These are phyloP conservation scores for Pichia exigua DNA, from an alignment of 805 yeast genomes.

Conservation along the genomic window DNA sequence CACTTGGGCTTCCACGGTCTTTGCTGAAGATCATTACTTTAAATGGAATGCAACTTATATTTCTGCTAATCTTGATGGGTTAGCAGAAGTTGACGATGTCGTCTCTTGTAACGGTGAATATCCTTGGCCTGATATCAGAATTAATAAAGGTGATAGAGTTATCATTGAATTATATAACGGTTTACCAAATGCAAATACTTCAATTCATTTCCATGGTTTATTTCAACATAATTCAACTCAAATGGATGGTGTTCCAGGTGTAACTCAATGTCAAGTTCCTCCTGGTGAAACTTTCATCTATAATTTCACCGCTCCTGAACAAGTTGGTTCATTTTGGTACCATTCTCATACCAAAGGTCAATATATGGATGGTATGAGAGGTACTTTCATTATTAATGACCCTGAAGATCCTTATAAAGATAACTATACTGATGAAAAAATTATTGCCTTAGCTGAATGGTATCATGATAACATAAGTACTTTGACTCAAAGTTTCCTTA, in stretches of 20 bases:
- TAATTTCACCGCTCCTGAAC: constrained; percentile 79
- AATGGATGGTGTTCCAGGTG: constrained; percentile 89
- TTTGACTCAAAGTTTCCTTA: constrained; percentile 52
- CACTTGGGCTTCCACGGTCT: constrained; percentile 1
- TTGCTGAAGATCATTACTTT: constrained; percentile 43
- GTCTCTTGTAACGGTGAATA: constrained; percentile 46
- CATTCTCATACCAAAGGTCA: constrained; percentile 90
- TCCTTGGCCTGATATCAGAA: constrained; percentile 85
- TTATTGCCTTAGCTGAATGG: constrained; percentile 75
- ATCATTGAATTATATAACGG: constrained; percentile 70
- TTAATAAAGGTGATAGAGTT: constrained; percentile 73
- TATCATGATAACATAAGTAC: constrained; percentile 59
- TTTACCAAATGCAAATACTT: constrained; percentile 57
- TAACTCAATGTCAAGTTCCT: constrained; percentile 89
- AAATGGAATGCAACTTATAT: constrained; percentile 63
- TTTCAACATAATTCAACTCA: constrained; percentile 67
- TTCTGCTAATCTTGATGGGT: constrained; percentile 51
- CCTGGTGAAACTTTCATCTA: constrained; percentile 64
- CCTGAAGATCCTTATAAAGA: constrained; percentile 47
- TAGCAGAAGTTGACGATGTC: constrained; percentile 32
- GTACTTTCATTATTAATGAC: constrained; percentile 64
- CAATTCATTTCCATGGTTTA: constrained; percentile 91
- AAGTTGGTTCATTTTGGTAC: constrained; percentile 93
- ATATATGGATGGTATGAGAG: constrained; percentile 91
- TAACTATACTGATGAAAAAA: constrained; percentile 73